Conservation (phyloP, 1,139 yeast genomes). For the Sugiyamaella paludigena region DNA sequence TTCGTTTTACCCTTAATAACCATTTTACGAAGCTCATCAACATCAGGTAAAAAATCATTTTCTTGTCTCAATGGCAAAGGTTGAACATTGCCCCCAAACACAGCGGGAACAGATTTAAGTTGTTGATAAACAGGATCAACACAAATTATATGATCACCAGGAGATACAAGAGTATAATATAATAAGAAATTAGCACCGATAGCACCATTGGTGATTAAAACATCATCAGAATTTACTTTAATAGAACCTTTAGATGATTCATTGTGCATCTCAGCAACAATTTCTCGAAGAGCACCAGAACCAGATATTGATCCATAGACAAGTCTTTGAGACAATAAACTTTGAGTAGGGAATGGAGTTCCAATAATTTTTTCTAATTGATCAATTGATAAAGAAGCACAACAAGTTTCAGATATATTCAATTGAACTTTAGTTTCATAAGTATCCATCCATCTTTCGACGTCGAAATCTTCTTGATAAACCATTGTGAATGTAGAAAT, state of each 20-base stretch:
- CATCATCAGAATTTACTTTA: conserved; percentile 36
- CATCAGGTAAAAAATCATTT: conserved; percentile 41
- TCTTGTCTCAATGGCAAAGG: conserved; percentile 39
- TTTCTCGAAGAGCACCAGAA: conserved; percentile 41
- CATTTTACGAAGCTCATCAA: conserved; percentile 35
- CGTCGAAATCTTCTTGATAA: conserved; percentile 42
- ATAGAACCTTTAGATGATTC: conserved; percentile 28
- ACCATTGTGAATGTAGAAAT: conserved; percentile 23
- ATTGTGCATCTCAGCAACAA: conserved; percentile 43
- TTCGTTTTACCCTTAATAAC: conserved; percentile 43
- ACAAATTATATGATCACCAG: conserved; percentile 51
- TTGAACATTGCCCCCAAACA: conserved; percentile 49
- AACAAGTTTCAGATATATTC: conserved; percentile 58
- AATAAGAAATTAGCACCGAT: conserved; percentile 56
- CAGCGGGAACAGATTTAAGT: conserved; percentile 48
- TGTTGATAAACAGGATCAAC: conserved; percentile 56
- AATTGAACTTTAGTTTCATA: conserved; percentile 44
- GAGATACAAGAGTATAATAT: conserved; percentile 47
- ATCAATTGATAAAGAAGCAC: conserved; percentile 45
- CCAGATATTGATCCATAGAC: conserved; percentile 54
- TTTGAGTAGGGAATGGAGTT: conserved; percentile 29
- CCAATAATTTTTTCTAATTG: conserved; percentile 42
- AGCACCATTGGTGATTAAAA: conserved; percentile 56
- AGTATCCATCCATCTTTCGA: conserved; percentile 58
- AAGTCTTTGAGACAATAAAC: conserved; percentile 33